These are phyloP conservation scores for Coelastrella sp. DNA, from an alignment of 139 green algal genomes.

Conservation along the genomic window DNA sequence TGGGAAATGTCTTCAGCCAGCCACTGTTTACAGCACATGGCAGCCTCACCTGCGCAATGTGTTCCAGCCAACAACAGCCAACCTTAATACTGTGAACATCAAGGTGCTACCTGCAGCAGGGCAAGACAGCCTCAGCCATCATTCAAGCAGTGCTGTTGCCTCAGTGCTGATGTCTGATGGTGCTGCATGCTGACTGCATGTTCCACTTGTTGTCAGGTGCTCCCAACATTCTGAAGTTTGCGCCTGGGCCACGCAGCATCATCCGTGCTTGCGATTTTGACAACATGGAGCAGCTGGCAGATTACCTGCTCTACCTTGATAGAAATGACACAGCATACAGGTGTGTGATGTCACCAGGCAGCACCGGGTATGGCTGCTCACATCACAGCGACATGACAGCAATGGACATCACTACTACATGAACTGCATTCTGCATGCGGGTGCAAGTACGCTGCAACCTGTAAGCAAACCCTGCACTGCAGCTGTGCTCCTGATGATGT, in stretches of 20 bases:
- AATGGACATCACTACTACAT: neutral
- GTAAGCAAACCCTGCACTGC: too few species aligned
- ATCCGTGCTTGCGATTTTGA: slow-evolving; percentile 44
- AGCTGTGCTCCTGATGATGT: neutral
- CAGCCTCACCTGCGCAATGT: neutral
- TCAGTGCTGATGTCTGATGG: neutral
- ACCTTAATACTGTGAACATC: neutral
- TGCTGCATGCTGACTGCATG: neutral
- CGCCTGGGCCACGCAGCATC: slow-evolving; percentile 20
- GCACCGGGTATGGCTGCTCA: neutral
- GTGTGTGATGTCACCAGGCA: neutral
- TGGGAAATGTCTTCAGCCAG: neutral
- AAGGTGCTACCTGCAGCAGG: neutral
- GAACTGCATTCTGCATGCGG: too few species aligned
- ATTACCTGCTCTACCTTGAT: slow-evolving; percentile 36
- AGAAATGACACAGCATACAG: slow-evolving; percentile 40
- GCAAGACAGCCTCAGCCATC: too few species aligned
- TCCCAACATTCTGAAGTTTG: slow-evolving; percentile 38
- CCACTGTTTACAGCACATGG: neutral
- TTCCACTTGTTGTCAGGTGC: neutral
- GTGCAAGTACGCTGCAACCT: too few species aligned
- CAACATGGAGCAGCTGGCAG: slow-evolving; percentile 30
- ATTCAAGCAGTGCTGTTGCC: neutral
- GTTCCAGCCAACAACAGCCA: too few species aligned
- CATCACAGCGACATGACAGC: neutral